Evolutionary conservation across 192 early-diverging fungal species (phyloP).

Genomic region (Diversispora eburnea): DNA sequence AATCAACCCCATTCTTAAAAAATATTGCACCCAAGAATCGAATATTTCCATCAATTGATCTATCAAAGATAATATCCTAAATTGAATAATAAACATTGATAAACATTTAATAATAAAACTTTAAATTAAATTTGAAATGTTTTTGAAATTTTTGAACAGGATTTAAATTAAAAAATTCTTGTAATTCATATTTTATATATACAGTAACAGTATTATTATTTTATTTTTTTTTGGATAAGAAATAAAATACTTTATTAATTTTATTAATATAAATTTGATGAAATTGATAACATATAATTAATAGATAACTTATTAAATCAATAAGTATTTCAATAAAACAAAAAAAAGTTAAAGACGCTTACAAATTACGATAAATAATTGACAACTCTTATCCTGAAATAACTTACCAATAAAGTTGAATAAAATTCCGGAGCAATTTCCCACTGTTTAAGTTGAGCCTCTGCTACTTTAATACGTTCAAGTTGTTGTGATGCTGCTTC

Average conservation of each 20-base stretch:
- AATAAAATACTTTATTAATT: too few species aligned
- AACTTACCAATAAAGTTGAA: conserved; percentile 59
- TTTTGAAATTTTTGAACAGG: not conserved
- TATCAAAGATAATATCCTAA: conserved; percentile 74
- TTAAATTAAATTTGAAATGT: not conserved
- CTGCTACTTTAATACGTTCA: conserved; percentile 57
- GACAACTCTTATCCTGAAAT: too few species aligned
- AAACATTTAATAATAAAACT: not conserved
- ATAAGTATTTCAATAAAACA: too few species aligned
- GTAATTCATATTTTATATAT: too few species aligned
- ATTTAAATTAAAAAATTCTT: too few species aligned
- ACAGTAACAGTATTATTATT: too few species aligned
- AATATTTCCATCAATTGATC: conserved; percentile 56
- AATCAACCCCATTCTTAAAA: conserved; percentile 89
- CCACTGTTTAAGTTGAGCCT: conserved; percentile 66
- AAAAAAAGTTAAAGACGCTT: too few species aligned
- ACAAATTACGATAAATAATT: too few species aligned
- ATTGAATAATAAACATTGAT: not conserved
- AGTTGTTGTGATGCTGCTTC: conserved; percentile 70
- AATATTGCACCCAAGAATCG: conserved; percentile 75
- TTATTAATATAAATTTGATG: too few species aligned
- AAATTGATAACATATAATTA: too few species aligned
- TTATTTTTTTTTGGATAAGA: too few species aligned
- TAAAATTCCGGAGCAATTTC: conserved; percentile 71
- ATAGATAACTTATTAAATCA: too few species aligned